These are phyloP conservation scores for Populus alba DNA, from an alignment of 345 rosid species.

Conservation along the genomic window DNA sequence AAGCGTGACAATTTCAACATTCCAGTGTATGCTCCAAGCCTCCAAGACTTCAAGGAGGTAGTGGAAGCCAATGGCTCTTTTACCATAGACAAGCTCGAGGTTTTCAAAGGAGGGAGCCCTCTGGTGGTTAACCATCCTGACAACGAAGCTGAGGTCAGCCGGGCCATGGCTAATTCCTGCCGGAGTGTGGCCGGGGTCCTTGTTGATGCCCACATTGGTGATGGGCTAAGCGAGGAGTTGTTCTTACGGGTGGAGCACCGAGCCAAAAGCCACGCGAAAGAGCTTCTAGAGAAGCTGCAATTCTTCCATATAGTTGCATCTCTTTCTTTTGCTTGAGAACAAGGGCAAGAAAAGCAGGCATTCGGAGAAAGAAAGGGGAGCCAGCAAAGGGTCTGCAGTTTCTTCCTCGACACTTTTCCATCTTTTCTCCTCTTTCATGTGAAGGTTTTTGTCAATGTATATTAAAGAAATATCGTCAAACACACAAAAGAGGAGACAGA, in stretches of 20 bases:
- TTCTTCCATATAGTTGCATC: conserved; percentile 88
- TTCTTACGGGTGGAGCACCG: conserved; percentile 61
- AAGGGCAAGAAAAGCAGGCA: neutral
- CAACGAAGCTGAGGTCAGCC: conserved; percentile 62
- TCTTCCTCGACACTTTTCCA: neutral
- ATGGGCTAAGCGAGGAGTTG: conserved; percentile 65
- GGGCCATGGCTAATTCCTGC: conserved; percentile 68
- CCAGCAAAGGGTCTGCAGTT: neutral
- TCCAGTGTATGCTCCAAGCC: conserved; percentile 88
- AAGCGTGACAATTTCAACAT: conserved; percentile 85
- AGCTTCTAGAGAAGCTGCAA: conserved; percentile 68
- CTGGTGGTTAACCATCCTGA: conserved; percentile 78
- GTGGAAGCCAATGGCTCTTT: conserved; percentile 79
- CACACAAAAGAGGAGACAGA: conserved; percentile 8
- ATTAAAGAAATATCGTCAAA: neutral
- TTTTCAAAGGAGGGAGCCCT: conserved; percentile 95
- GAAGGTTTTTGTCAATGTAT: neutral
- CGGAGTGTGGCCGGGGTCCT: conserved; percentile 84
- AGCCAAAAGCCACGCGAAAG: conserved; percentile 65
- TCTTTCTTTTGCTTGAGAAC: conserved; percentile 45
- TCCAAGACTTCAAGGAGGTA: conserved; percentile 79
- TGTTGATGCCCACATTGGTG: conserved; percentile 90
- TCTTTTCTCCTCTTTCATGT: neutral
- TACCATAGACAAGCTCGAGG: conserved; percentile 61
- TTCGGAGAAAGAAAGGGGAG: neutral